A percentile compares a stretch with the other conserved stretches of the same genome.
These are phyloP conservation scores for Exidia glandulosa DNA, from an alignment of 768 basidiomycete genomes.

Conservation along the genomic window DNA sequence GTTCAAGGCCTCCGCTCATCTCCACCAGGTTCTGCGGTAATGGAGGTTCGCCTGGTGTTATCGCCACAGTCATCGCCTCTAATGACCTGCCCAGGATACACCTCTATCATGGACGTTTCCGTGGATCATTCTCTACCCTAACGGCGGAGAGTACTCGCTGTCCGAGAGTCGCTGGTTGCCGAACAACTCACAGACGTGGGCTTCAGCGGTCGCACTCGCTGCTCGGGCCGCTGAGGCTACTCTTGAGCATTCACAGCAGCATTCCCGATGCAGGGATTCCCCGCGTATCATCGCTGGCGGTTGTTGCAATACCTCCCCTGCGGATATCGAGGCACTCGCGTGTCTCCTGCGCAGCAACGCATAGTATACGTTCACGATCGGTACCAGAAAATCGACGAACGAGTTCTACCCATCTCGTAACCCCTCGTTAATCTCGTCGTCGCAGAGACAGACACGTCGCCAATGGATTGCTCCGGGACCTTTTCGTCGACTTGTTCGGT, in stretches of 20 bases:
- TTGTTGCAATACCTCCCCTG: constrained; percentile 53
- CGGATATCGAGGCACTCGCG: constrained; percentile 31
- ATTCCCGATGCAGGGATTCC: no score
- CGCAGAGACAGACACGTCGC: no score
- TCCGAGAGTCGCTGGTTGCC: constrained; percentile 2
- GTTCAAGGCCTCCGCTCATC: background rate
- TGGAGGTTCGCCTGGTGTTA: no score
- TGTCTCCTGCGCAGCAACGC: no score
- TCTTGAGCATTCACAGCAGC: no score
- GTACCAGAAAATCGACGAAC: no score
- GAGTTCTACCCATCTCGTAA: no score
- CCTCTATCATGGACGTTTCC: constrained; percentile 13
- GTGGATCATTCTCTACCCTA: constrained; percentile 63
- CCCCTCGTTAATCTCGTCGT: no score
- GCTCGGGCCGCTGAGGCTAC: constrained; percentile 12
- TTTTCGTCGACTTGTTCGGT: no score
- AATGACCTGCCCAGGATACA: background rate
- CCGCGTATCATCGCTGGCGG: constrained; percentile 49
- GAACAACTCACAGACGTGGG: constrained; percentile 24
- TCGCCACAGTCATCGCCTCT: background rate
- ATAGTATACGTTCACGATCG: no score
- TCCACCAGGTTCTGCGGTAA: background rate
- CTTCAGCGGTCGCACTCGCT: constrained; percentile 17
- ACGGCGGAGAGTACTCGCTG: constrained; percentile 51
- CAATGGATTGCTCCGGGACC: no score